Evolutionary conservation across 805 yeast species (phyloP).

Genomic region (Hanseniaspora vineae): DNA sequence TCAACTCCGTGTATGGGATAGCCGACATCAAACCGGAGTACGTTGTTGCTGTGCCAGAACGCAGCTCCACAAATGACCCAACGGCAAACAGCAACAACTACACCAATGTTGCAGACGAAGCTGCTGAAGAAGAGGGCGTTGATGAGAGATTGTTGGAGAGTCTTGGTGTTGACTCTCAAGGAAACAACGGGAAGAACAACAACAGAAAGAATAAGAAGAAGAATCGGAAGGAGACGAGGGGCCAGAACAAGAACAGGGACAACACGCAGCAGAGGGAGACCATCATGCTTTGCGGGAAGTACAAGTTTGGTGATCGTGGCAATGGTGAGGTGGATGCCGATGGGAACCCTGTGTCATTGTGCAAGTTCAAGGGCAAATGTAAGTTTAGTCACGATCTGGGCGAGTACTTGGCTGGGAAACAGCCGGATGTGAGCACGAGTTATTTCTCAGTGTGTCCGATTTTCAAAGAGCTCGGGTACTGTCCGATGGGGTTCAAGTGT

Average conservation of each 20-base stretch:
- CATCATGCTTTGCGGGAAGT: conserved; percentile 49
- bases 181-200: conserved; percentile 24
- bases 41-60: conserved; percentile 27
- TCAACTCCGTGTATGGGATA: conserved; percentile 34
- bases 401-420: conserved; percentile 51
- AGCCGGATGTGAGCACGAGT: conserved; percentile 53
- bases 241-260: conserved; percentile 78
- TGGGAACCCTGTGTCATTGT: conserved; percentile 22
- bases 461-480: conserved; percentile 64
- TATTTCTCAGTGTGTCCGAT: conserved; percentile 55
- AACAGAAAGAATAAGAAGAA: conserved; percentile 26
- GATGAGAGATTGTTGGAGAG: conserved; percentile 27
- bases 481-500: conserved; percentile 89
- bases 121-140: conserved; percentile 34
- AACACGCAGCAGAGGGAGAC: conserved; percentile 54
- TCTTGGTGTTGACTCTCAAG: conserved; percentile 31
- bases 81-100: background rate
- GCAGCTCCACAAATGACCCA: background rate
- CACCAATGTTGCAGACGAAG: conserved; percentile 4
- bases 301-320: conserved; percentile 4
- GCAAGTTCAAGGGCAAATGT: conserved; percentile 66
- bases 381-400: conserved; percentile 64
- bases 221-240: conserved; percentile 41
- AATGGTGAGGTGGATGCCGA: conserved; percentile 35
- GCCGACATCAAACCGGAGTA: conserved; percentile 70